Conservation (phyloP, 2,329 filamentous ascomycete genomes). For the Pyrenophora tritici-repentis region DNA sequence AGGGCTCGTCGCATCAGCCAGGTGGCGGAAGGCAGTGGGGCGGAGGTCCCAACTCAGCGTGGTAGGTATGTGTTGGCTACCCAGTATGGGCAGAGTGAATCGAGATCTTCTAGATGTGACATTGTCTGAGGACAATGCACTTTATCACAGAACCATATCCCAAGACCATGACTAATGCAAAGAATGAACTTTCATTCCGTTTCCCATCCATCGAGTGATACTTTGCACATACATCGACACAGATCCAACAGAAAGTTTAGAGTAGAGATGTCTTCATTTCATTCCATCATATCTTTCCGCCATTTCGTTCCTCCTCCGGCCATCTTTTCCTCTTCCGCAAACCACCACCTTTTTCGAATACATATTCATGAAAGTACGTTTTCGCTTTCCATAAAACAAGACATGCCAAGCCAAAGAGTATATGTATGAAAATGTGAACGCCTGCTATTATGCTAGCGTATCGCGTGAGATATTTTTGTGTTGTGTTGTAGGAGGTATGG, state of each 20-base stretch:
- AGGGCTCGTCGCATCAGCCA: constrained; percentile 5
- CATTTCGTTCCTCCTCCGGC: constrained; percentile 4
- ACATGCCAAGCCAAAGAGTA: constrained; percentile 21
- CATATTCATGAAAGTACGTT: constrained; percentile 16
- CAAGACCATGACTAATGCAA: constrained; percentile 8
- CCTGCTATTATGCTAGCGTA: constrained; percentile 38
- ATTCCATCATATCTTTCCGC: constrained; percentile 5
- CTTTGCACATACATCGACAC: not conserved
- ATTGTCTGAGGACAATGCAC: not conserved
- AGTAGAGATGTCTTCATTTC: constrained; percentile 27
- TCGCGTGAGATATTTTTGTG: constrained; percentile 14
- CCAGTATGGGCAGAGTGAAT: not conserved
- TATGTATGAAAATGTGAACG: constrained; percentile 32
- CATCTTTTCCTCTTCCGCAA: constrained; percentile 2
- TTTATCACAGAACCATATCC: not conserved
- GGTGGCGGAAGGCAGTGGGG: constrained; percentile 39
- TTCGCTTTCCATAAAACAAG: constrained; percentile 22
- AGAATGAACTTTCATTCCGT: not conserved
- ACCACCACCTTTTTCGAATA: constrained; percentile 17
- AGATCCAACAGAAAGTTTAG: constrained; percentile 1
- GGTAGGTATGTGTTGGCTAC: constrained; percentile 17
- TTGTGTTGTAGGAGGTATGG: not conserved
- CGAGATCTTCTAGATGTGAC: not conserved
- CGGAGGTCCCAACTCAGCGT: constrained; percentile 33
- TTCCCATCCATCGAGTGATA: not conserved